Base-by-base conservation (phyloP, 345 rosid genomes). In the Toxicodendron radicans region DNA sequence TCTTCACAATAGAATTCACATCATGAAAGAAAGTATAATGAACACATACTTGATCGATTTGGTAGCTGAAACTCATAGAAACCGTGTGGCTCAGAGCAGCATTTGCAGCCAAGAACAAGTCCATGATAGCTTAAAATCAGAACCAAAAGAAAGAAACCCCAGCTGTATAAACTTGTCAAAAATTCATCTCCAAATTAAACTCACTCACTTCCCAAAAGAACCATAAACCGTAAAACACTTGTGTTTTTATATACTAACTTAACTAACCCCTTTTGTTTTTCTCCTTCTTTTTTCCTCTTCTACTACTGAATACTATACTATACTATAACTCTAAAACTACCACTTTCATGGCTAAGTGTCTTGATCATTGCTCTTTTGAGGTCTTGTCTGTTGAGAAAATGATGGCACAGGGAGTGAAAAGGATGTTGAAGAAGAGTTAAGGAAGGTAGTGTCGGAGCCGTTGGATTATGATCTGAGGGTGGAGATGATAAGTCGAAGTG, bases 381-480 rank as follows among this genome's bases (percentile, higher is more conserved):
- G 75, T 72, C 64, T 59, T 68, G 64, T 72, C 78, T 38, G 68
- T 27, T 18, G 24, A 63, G 52, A 70, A 73, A 35, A 62, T 66
- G 57, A 62, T 57, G 57, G 54, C 43, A 21, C 38, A 76, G 10
- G 21, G n/a, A 20, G 66, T 68, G 59, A 73, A 67, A 78, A 53
- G 67, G 58, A 43, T 20, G 83, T 66, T 83, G 74, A 78, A 79
- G 88, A 80, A 86, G 83, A 60, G 16, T 51, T 46, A 73, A 38
- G 64, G 75, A 72, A 49, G 46, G 68, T 71, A n/a, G 62, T 27
- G 3, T 56, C 11, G 16, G 58, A 58, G 62, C 88, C 95, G 91
- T 86, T 75, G 71, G 94, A 91, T 91, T 51, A 7, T 0, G 58
- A 95, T 91, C 99, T 0, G 74, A 88, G 82, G 97, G 94, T 66